These are phyloP conservation scores for Alternaria longipes DNA, from an alignment of 2,329 filamentous ascomycete species.

Conservation along the genomic window DNA sequence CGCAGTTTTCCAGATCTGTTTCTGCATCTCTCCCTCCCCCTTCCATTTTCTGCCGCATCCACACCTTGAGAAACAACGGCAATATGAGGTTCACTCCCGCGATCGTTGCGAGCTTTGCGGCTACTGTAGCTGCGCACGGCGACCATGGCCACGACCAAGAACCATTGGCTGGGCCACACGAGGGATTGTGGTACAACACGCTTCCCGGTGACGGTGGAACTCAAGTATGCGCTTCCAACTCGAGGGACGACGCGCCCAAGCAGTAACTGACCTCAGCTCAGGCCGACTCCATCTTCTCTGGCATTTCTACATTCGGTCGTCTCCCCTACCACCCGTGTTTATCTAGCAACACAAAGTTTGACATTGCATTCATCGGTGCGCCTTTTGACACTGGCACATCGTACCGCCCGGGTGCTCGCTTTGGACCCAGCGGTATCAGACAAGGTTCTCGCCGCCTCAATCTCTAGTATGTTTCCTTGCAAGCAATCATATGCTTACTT, in stretches of 20 bases:
- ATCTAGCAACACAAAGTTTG: slow-evolving; percentile 75
- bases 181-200: slow-evolving; percentile 82
- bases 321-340: slow-evolving; percentile 81
- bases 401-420: slow-evolving; percentile 83
- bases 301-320: slow-evolving; percentile 85
- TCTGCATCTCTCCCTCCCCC: slow-evolving; percentile 4
- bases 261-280: slow-evolving; percentile 49
- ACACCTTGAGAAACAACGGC: not conserved
- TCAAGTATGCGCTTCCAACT: slow-evolving; percentile 64
- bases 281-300: slow-evolving; percentile 89
- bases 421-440: slow-evolving; percentile 84
- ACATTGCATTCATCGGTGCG: slow-evolving; percentile 88
- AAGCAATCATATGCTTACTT: slow-evolving; percentile 54
- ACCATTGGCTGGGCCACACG: slow-evolving; percentile 72
- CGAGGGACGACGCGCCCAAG: not conserved
- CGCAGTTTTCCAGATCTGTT: slow-evolving; percentile 10
- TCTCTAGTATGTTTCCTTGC: slow-evolving; percentile 73
- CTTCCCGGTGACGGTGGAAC: slow-evolving; percentile 85
- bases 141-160: slow-evolving; percentile 66
- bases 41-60: not conserved
- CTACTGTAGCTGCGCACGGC: slow-evolving; percentile 67
- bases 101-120: slow-evolving; percentile 52
- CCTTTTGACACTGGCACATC: slow-evolving; percentile 89
- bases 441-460: slow-evolving; percentile 87
- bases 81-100: slow-evolving; percentile 42